Conservation (phyloP, 2,329 filamentous ascomycete species). For the Pseudocercospora musae region DNA sequence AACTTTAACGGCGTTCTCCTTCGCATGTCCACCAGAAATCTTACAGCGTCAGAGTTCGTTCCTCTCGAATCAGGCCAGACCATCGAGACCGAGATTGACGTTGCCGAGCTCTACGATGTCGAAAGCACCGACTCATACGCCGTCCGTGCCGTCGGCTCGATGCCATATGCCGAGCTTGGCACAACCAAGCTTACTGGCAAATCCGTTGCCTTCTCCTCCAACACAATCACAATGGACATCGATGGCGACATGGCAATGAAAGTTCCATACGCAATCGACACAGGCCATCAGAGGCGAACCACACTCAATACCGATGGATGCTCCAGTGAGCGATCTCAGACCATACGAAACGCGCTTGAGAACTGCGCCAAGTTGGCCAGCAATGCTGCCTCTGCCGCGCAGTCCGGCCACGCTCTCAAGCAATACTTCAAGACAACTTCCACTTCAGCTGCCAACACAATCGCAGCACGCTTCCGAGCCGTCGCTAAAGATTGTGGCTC, state of each 20-base stretch:
- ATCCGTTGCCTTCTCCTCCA: conserved; percentile 57
- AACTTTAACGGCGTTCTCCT: conserved; percentile 54
- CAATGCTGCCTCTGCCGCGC: conserved; percentile 51
- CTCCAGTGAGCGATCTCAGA: conserved; percentile 45
- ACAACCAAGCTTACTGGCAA: conserved; percentile 53
- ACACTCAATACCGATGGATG: conserved; percentile 53
- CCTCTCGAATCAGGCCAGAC: conserved; percentile 47
- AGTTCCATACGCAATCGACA: conserved; percentile 20
- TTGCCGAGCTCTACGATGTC: conserved; percentile 56
- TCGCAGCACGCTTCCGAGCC: conserved; percentile 51
- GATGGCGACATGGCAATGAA: conserved; percentile 41
- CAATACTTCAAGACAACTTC: conserved; percentile 64
- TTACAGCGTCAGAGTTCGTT: conserved; percentile 51
- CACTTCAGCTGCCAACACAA: conserved; percentile 45
- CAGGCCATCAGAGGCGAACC: conserved; percentile 49
- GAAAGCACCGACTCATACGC: conserved; percentile 53
- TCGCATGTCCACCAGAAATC: conserved; percentile 45
- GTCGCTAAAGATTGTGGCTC: conserved; percentile 57
- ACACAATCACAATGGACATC: conserved; percentile 56
- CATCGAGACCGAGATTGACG: conserved; percentile 53
- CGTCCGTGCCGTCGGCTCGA: conserved; percentile 54
- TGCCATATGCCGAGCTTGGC: conserved; percentile 54
- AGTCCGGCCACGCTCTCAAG: conserved; percentile 50
- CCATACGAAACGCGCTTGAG: conserved; percentile 51
- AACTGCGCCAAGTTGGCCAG: conserved; percentile 56